A percentile compares a stretch with the other conserved stretches of the same genome.
Evolutionary conservation across 164 flowering plant species (phyloP).

Genomic region (Liriodendron chinense): DNA sequence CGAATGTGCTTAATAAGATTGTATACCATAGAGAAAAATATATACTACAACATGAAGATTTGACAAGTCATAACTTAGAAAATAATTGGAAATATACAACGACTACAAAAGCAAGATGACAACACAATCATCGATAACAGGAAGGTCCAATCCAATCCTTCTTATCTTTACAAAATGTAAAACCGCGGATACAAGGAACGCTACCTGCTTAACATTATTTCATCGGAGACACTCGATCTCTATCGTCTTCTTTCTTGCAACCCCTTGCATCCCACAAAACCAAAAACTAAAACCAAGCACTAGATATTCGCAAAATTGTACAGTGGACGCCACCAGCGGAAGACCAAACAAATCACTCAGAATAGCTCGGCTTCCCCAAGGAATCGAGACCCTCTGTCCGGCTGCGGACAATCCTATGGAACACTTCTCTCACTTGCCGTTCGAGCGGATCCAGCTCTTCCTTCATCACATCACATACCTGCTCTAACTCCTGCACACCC

Average conservation of each 20-base stretch:
- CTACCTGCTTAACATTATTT: slow-evolving; percentile 15
- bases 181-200: slow-evolving; percentile 9
- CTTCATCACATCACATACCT: slow-evolving; percentile 45
- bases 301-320: background rate
- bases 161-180: slow-evolving; percentile 1
- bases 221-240: background rate
- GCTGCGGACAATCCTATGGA: slow-evolving; percentile 70
- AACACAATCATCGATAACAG: slow-evolving; percentile 3
- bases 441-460: slow-evolving; percentile 78
- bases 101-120: background rate
- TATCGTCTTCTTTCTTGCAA: background rate
- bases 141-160: background rate
- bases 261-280: slow-evolving; percentile 2
- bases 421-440: slow-evolving; percentile 80
- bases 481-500: slow-evolving; percentile 47
- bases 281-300: background rate
- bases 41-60: no score
- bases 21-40: no score
- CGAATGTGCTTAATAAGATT: no score
- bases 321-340: background rate
- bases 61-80: background rate
- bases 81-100: slow-evolving; percentile 5
- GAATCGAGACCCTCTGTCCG: slow-evolving; percentile 80
- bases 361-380: slow-evolving; percentile 34
- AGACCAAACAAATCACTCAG: slow-evolving; percentile 26